Base-by-base conservation (phyloP, 176 grass and related monocot genomes). In the Cenchrus fungigraminus region DNA sequence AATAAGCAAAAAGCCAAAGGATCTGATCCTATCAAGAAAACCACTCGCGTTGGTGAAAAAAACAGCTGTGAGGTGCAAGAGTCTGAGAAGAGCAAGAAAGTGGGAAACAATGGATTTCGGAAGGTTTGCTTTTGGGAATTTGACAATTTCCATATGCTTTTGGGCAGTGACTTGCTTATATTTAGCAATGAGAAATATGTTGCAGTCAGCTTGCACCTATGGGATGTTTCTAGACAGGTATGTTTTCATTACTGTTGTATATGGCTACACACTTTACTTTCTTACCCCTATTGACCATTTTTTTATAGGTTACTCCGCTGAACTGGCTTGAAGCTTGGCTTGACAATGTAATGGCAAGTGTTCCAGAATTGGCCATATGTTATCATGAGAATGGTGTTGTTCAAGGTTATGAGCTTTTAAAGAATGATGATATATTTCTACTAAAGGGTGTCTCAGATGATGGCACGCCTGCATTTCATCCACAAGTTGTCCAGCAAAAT, bases 271-370 rank as follows among this genome's bases (percentile, higher is more conserved):
- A 59, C 17, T 78, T 76, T 68, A 0, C 79, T 69, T 76, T 7
- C 46, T 80, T 64, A 70, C n/a, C 64, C 68, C 28, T 63, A 12
- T 71, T 68, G 68, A 87, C 73, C 82, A 68, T 46, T 83, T 88
- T 84, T 84, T 72, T 51, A 84, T 64, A 99, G 97, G 93, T 94
- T 86, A 99, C 93, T 84, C 89, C 93, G 76, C 71, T 99, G 87
- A 94, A 92, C 55, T 99, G 97, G 93, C 86, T 99, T 89, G 97
- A 99, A 89, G 93, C 97, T 68, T 96, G 97, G 97, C 90, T 96
- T 86, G 97, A 99, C 79, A 99, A 99, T 91, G 70, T 96, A 65
- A 99, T 99, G 93, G 91, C 97, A 70, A 96, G 90, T 86, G 97
- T 99, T 63, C 97, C 97, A 66, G 97, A 99, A 82, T 78, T 99